Percentiles rank a stretch among this genome's conserved stretches.
phyloP scores from a whole-genome alignment of 257 asterid genomes.

The Solanum tacnaense region DNA sequence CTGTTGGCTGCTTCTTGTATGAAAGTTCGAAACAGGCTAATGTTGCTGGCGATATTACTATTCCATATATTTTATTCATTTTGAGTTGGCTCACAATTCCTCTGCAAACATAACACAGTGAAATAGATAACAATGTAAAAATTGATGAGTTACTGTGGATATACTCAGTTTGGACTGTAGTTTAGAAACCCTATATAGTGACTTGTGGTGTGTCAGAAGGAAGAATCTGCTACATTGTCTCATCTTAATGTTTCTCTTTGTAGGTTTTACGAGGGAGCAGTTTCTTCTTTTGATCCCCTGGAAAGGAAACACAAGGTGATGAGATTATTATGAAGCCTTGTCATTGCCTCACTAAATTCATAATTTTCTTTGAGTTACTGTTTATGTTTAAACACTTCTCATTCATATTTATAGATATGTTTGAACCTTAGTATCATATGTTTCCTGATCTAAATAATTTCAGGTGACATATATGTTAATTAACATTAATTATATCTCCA shows the following conservation, averaged over 20 bases:
- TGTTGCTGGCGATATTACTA: neutral
- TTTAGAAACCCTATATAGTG: neutral
- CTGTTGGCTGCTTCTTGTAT: neutral
- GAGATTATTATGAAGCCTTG: neutral
- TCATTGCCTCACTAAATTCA: neutral
- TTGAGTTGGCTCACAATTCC: neutral
- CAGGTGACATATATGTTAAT: neutral
- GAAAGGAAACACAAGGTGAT: conserved; percentile 38
- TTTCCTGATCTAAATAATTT: neutral
- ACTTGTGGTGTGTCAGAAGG: neutral
- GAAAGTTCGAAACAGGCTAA: neutral
- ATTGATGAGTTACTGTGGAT: neutral
- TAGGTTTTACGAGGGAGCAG: conserved; percentile 44
- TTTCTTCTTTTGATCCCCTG: conserved; percentile 31
- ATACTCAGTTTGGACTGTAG: neutral
- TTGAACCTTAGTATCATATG: neutral
- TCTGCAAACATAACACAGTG: neutral
- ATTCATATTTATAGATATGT: neutral
- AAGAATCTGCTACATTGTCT: neutral
- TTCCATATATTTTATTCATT: neutral
- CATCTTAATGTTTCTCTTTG: conserved; percentile 9
- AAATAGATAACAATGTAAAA: neutral
- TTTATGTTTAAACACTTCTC: neutral
- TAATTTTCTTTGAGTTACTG: neutral
- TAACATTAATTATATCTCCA: neutral